Percentiles rank a stretch among this genome's conserved stretches.
These are phyloP conservation scores for Pelargonium cotyledonis DNA, from an alignment of 441 rosid genomes.

Conservation along the genomic window DNA sequence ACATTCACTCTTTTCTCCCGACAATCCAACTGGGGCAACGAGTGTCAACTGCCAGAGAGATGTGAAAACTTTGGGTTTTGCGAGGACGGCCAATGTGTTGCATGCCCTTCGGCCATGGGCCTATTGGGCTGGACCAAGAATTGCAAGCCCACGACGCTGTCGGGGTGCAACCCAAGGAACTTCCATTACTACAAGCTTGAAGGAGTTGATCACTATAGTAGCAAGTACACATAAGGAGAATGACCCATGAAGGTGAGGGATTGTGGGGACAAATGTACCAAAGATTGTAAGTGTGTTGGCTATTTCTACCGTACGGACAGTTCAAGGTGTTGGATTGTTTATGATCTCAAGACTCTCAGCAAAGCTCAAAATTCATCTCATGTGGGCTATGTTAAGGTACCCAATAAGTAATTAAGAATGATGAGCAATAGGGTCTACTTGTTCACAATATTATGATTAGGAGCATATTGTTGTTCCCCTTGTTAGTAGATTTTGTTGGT, in stretches of 20 bases:
- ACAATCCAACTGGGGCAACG: slow-evolving; percentile 23
- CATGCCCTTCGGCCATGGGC: slow-evolving; percentile 44
- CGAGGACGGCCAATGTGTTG: slow-evolving; percentile 52
- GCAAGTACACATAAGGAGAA: slow-evolving; percentile 43
- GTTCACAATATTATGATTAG: background rate
- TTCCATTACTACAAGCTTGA: slow-evolving; percentile 41
- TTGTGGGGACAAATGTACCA: slow-evolving; percentile 42
- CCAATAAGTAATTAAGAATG: slow-evolving; percentile 24
- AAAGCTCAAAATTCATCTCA: slow-evolving; percentile 43
- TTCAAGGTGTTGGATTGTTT: slow-evolving; percentile 55
- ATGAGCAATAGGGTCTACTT: background rate
- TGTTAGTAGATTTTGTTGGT: no score
- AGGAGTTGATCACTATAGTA: slow-evolving; percentile 54
- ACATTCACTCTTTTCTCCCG: slow-evolving; percentile 40
- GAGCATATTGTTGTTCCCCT: background rate
- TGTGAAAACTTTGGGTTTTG: slow-evolving; percentile 53
- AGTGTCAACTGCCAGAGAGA: slow-evolving; percentile 49
- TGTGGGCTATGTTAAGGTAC: slow-evolving; percentile 44
- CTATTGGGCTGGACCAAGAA: slow-evolving; percentile 46
- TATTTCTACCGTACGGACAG: slow-evolving; percentile 48
- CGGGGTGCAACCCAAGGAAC: slow-evolving; percentile 31
- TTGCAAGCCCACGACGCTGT: slow-evolving; percentile 30
- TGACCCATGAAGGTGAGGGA: slow-evolving; percentile 34
- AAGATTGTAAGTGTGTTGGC: slow-evolving; percentile 61
- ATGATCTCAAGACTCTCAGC: slow-evolving; percentile 52